phyloP scores from a whole-genome alignment of 805 yeast genomes.

The Metschnikowia cerradonensis region DNA sequence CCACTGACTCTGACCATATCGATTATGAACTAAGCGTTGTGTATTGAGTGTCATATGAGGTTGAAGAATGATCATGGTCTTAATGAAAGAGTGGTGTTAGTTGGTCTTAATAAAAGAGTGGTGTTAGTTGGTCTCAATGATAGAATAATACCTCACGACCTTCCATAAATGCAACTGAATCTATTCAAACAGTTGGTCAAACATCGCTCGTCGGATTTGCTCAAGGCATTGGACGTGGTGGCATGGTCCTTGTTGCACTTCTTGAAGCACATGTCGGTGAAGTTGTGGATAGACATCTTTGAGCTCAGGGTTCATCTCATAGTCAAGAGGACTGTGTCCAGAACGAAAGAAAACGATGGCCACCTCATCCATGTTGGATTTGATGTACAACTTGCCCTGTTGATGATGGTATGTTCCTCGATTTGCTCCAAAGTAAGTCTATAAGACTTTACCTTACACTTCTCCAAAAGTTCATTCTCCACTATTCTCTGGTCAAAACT shows the following conservation, averaged over 20 bases:
- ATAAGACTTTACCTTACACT: conserved; percentile 52
- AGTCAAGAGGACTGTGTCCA: conserved; percentile 86
- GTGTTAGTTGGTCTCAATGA: too few relatives aligned
- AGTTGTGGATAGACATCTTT: conserved; percentile 74
- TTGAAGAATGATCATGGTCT: too few relatives aligned
- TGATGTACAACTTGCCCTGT: conserved; percentile 49
- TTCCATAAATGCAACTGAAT: conserved; percentile 28
- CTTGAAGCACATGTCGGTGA: conserved; percentile 88
- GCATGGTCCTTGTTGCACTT: conserved; percentile 59
- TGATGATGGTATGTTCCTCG: conserved; percentile 37
- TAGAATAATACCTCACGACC: too few relatives aligned
- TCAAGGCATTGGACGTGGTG: conserved; percentile 47
- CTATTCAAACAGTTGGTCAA: conserved; percentile 77
- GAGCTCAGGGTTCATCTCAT: conserved; percentile 44
- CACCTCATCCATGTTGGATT: conserved; percentile 60
- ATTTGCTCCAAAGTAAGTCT: conserved; percentile 68
- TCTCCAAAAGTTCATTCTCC: conserved; percentile 62
- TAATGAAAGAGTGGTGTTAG: too few relatives aligned
- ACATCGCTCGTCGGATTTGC: conserved; percentile 62
- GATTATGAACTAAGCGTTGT: too few relatives aligned
- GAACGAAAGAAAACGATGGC: conserved; percentile 87
- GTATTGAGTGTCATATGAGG: too few relatives aligned
- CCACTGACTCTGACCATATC: too few relatives aligned
- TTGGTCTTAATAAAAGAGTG: too few relatives aligned
- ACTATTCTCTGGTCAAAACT: conserved; percentile 86